Evolutionary conservation across 192 early-diverging fungal species (phyloP), one percentile per base, ranked within the genome.

Genomic region (Coemansia sp.): DNA sequence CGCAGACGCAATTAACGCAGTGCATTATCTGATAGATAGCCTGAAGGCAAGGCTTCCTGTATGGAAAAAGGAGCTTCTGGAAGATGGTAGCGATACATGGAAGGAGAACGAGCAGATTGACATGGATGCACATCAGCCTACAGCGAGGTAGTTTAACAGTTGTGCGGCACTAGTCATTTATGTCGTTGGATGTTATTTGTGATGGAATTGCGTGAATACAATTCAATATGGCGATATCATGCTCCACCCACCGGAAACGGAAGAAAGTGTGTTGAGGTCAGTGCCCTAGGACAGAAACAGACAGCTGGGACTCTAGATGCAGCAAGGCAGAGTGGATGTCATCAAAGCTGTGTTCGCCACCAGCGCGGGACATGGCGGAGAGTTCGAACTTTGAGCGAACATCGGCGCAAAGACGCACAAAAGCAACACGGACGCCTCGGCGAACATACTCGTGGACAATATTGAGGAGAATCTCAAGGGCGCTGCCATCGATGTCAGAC

Each of bases 51-150:
- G 83, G 19, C 85, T 90, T 55, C 94, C 94, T 4, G 92, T 98
- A 37, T 98, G 96, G 96, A 98, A 98, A 65, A 92, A 91, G 67
- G 96, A 98, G 69, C 62, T 90, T 2, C 91, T 96, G 61, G 83
- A 83, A 11, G 93, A 92, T 62, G 95, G 92, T 2, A 86, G 86
- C 25, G 82, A 27, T 20, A 63, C 72, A 1, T 93, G 91, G 91
- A 93, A 91, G 64, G 83, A 79, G 38, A 86, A 86, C 63, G 79
- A 84, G 33, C 22, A 52, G 2, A 59, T 70, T 29, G 65, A 80
- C 29, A 41, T 70, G 17, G 59, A 50, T 9, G 41, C 55, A 17
- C 67, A 74, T 47, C 41, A 57, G 25, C 29, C 63, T 8, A 20
- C 52, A 25, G 25, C 45, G 25, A 10, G 20, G 9, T 25, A 25